phyloP scores from a whole-genome alignment of 1,139 yeast genomes.

The Eremothecium coryli region DNA sequence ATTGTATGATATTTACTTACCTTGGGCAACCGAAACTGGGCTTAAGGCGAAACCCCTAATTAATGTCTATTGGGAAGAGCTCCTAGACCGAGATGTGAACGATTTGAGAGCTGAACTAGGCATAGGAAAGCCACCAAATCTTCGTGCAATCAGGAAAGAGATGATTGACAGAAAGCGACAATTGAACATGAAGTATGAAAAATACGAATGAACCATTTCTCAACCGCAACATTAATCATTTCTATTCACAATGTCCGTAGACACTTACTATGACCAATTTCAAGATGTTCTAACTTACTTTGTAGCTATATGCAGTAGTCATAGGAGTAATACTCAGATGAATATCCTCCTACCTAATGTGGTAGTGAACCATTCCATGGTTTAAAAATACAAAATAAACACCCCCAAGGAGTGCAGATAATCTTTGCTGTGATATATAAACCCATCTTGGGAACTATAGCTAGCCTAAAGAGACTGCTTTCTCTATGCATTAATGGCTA shows the following conservation, averaged over 20 bases:
- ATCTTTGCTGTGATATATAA: no score
- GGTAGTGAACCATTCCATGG: no score
- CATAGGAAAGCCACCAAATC: constrained; percentile 56
- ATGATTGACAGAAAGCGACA: constrained; percentile 18
- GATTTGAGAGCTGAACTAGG: constrained; percentile 68
- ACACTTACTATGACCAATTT: not conserved
- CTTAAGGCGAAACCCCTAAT: constrained; percentile 65
- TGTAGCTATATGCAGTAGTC: not conserved
- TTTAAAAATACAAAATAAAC: no score
- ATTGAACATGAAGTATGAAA: constrained; percentile 23
- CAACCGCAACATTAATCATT: no score
- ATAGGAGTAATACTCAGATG: not conserved
- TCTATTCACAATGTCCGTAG: no score
- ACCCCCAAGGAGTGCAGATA: no score
- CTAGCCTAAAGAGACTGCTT: no score
- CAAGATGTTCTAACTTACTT: not conserved
- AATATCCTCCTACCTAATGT: no score
- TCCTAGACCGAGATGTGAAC: constrained; percentile 60
- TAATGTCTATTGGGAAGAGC: constrained; percentile 89
- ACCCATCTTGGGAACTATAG: no score
- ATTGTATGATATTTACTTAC: constrained; percentile 58
- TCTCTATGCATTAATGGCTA: no score
- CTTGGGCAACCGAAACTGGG: constrained; percentile 83
- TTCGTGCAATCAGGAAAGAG: constrained; percentile 51
- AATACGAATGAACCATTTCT: constrained; percentile 9